These are phyloP conservation scores for Centella asiatica DNA, from an alignment of 129 eudicot genomes.

Conservation along the genomic window DNA sequence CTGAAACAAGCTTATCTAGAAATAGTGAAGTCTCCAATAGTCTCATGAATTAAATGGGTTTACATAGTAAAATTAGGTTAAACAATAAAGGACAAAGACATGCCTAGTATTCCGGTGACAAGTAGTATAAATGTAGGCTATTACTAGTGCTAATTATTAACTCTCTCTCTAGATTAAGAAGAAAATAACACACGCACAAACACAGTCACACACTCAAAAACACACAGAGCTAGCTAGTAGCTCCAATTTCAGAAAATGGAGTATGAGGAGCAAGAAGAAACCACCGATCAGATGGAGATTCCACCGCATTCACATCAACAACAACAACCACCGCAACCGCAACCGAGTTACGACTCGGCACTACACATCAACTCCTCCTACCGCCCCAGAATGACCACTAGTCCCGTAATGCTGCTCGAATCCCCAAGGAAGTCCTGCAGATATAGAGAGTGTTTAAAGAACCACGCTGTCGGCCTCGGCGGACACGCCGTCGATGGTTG, in stretches of 20 bases:
- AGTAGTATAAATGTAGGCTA: slow-evolving; percentile 7
- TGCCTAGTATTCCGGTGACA: background rate
- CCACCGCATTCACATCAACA: background rate
- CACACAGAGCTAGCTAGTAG: too few species aligned
- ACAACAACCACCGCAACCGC: background rate
- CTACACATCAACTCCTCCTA: slow-evolving; percentile 8
- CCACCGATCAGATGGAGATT: slow-evolving; percentile 7
- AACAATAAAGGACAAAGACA: background rate
- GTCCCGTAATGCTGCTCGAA: slow-evolving; percentile 6
- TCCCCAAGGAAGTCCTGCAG: slow-evolving; percentile 11
- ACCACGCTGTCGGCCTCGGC: slow-evolving; percentile 54
- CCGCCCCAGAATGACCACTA: slow-evolving; percentile 9
- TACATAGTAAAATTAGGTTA: background rate
- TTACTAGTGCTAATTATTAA: background rate
- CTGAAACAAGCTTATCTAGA: too few species aligned
- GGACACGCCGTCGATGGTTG: slow-evolving; percentile 63
- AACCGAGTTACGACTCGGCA: slow-evolving; percentile 22
- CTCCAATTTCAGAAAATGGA: too few species aligned
- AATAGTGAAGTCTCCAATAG: too few species aligned
- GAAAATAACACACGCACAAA: too few species aligned
- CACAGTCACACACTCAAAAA: too few species aligned
- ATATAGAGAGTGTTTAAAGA: slow-evolving; percentile 63
- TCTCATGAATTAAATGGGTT: too few species aligned
- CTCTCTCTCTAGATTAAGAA: background rate
- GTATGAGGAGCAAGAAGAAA: slow-evolving; percentile 30